Percentiles rank a stretch among this genome's conserved stretches.
Evolutionary conservation across 1,139 yeast genomes (phyloP).

Genomic region (Geotrichum klebahnii): DNA sequence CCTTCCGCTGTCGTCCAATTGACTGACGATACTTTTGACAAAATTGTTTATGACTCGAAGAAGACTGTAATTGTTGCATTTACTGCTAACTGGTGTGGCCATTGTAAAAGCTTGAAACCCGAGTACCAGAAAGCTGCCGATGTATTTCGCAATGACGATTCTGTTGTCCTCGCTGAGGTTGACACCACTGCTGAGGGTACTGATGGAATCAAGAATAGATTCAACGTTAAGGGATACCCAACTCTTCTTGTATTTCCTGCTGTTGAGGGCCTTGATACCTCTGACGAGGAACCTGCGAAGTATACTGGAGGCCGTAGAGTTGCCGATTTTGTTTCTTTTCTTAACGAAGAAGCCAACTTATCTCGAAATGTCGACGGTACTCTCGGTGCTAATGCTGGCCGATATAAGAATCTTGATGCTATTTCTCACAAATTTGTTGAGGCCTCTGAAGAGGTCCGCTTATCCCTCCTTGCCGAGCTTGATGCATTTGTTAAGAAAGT

Average conservation of each 20-base stretch:
- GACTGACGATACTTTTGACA: conserved; percentile 31
- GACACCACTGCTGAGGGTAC: conserved; percentile 48
- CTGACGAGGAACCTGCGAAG: conserved; percentile 42
- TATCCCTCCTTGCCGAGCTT: conserved; percentile 17
- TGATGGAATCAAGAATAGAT: conserved; percentile 45
- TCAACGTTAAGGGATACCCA: conserved; percentile 50
- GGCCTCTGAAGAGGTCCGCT: conserved; percentile 15
- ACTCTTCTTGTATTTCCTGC: conserved; percentile 48
- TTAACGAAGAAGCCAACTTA: conserved; percentile 53
- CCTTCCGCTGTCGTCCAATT: conserved; percentile 42
- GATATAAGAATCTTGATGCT: conserved; percentile 45
- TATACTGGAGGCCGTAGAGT: conserved; percentile 49
- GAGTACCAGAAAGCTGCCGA: conserved; percentile 57
- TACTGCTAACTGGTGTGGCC: conserved; percentile 78
- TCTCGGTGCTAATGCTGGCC: conserved; percentile 53
- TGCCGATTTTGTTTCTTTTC: conserved; percentile 45
- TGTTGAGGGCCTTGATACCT: conserved; percentile 29
- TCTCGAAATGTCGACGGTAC: conserved; percentile 53
- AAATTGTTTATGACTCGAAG: conserved; percentile 22
- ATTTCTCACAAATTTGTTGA: conserved; percentile 26
- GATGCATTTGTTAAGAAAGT: conserved; percentile 33
- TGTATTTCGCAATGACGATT: conserved; percentile 44
- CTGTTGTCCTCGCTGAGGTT: conserved; percentile 49
- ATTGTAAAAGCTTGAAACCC: conserved; percentile 66
- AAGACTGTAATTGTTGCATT: conserved; percentile 43